These are phyloP conservation scores for Podaxis sp. DNA, from an alignment of 768 basidiomycete species.

Conservation along the genomic window DNA sequence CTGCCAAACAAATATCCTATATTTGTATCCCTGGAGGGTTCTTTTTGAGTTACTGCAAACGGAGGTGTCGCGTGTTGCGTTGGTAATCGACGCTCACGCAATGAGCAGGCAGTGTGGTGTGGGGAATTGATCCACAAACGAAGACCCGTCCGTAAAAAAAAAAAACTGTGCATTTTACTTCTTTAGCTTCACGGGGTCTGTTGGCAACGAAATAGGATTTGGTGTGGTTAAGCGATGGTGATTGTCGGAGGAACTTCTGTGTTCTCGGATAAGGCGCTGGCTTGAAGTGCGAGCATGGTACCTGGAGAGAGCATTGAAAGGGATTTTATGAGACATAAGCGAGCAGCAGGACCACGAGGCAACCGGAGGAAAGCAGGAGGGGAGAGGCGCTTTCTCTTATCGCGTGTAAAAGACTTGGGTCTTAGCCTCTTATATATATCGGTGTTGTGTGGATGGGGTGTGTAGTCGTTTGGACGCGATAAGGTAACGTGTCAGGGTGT, in stretches of 20 bases:
- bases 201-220: not conserved
- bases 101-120: not conserved
- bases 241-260: not conserved
- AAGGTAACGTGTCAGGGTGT: constrained; percentile 4
- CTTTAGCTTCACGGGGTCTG: not conserved
- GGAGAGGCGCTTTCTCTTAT: not conserved
- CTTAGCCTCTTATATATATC: not conserved
- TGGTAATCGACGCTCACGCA: not conserved
- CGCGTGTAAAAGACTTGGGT: not conserved
- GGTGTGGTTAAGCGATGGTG: not conserved
- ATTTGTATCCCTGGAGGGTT: not conserved
- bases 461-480: not conserved
- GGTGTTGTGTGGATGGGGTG: not conserved
- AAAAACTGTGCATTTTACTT: not conserved
- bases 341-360: not conserved
- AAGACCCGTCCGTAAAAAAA: not conserved
- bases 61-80: not conserved
- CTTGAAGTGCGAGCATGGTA: not conserved
- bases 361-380: not conserved
- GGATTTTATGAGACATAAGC: not conserved
- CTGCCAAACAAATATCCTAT: not conserved
- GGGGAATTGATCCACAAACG: not conserved
- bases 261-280: not conserved
- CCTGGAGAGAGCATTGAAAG: not conserved
- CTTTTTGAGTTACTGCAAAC: not conserved